phyloP scores from a whole-genome alignment of 257 asterid species.

The Nicotiana paniculata region DNA sequence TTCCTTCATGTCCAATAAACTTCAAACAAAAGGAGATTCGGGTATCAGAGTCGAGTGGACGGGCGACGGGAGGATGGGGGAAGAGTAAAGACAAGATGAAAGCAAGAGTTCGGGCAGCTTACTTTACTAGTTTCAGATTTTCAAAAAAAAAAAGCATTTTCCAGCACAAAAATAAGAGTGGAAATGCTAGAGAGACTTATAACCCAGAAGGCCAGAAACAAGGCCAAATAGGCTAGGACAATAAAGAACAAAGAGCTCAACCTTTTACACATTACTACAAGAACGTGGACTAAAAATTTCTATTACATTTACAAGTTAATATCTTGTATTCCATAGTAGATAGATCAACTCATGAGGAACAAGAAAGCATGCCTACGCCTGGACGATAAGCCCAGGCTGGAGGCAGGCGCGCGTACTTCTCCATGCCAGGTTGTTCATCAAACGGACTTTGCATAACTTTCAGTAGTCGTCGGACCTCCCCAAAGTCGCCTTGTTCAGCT shows the following conservation, averaged over 20 bases:
- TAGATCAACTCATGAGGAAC: constrained; percentile 61
- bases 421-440: constrained; percentile 97
- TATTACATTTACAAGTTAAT: constrained; percentile 33
- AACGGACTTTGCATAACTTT: constrained; percentile 72
- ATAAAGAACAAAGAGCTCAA: not conserved
- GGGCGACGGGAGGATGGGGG: too few species aligned
- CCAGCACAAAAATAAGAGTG: not conserved
- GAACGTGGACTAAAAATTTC: not conserved
- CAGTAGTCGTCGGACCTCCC: constrained; percentile 61
- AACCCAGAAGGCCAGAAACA: not conserved
- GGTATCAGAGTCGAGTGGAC: too few species aligned
- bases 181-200: not conserved
- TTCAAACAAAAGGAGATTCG: too few species aligned
- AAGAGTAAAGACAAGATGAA: too few species aligned
- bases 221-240: not conserved
- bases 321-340: not conserved
- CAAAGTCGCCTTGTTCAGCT: constrained; percentile 84
- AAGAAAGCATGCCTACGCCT: constrained; percentile 97
- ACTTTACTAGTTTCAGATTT: too few species aligned
- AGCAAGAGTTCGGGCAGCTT: too few species aligned
- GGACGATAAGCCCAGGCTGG: constrained; percentile 99
- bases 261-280: not conserved
- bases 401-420: constrained; percentile 83
- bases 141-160: not conserved
- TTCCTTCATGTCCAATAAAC: too few species aligned